phyloP scores from a whole-genome alignment of 306 rosid species.

The peach (Prunus persica) region DNA sequence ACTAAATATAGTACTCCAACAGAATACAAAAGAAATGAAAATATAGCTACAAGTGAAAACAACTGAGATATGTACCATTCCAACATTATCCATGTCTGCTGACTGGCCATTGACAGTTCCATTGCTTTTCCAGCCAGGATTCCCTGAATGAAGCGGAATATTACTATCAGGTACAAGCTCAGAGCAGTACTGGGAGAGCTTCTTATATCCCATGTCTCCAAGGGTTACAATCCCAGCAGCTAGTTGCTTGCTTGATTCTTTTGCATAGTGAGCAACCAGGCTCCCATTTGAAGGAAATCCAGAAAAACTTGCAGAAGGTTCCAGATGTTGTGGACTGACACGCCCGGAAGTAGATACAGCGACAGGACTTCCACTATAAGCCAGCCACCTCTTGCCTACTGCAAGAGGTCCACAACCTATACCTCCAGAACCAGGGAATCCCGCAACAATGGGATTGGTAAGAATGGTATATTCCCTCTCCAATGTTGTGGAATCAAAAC shows the following conservation, averaged over 20 bases:
- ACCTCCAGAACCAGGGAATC: slow-evolving; percentile 68
- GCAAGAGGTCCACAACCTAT: slow-evolving; percentile 95
- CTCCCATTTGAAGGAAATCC: slow-evolving; percentile 81
- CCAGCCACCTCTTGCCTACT: slow-evolving; percentile 91
- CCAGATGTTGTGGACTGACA: slow-evolving; percentile 74
- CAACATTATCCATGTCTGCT: slow-evolving; percentile 61
- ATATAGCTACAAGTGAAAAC: slow-evolving; percentile 16
- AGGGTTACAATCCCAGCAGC: slow-evolving; percentile 84
- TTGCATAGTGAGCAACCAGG: slow-evolving; percentile 91
- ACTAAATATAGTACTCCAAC: background rate
- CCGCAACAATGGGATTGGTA: slow-evolving; percentile 66
- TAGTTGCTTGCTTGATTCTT: slow-evolving; percentile 94
- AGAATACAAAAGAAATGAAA: background rate
- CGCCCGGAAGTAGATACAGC: slow-evolving; percentile 49
- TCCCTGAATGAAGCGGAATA: slow-evolving; percentile 49
- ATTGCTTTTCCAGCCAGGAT: slow-evolving; percentile 49
- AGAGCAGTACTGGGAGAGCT: slow-evolving; percentile 80
- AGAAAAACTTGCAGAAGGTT: slow-evolving; percentile 64
- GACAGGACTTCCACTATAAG: slow-evolving; percentile 86
- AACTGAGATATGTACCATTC: slow-evolving; percentile 63
- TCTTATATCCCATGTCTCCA: slow-evolving; percentile 94
- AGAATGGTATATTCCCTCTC: slow-evolving; percentile 80
- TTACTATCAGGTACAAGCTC: slow-evolving; percentile 66
- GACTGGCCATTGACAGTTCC: slow-evolving; percentile 59
- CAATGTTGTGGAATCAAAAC: slow-evolving; percentile 69